phyloP scores from a whole-genome alignment of 352 stramenopile genomes.

The Pythium folliculosum region DNA sequence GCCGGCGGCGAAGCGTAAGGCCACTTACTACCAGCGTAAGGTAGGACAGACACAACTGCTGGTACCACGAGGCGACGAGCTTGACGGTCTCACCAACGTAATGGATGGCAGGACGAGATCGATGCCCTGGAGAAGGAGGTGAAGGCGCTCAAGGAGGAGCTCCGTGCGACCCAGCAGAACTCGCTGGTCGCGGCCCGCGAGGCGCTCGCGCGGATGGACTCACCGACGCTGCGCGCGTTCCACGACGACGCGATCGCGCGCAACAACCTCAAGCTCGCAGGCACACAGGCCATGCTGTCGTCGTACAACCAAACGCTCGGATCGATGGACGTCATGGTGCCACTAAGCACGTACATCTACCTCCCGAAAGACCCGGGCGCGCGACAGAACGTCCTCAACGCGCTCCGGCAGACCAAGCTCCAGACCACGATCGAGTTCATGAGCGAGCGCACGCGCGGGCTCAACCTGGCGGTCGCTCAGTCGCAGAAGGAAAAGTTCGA shows the following conservation, averaged over 20 bases:
- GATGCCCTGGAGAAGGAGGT: constrained; percentile 21
- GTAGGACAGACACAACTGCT: neutral
- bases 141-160: constrained; percentile 13
- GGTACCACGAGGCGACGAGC: no score
- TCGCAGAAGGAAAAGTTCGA: neutral
- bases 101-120: constrained; percentile 15
- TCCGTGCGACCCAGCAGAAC: constrained; percentile 6
- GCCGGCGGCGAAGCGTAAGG: constrained; percentile 21
- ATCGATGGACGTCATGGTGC: neutral
- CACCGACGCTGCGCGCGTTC: neutral
- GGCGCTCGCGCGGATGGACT: neutral
- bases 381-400: neutral
- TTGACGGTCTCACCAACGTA: no score
- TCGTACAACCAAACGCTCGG: constrained; percentile 9
- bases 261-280: constrained; percentile 5
- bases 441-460: constrained; percentile 6
- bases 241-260: constrained; percentile 2
- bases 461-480: constrained; percentile 1
- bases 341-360: constrained; percentile 17
- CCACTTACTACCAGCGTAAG: constrained; percentile 29
- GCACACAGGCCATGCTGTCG: constrained; percentile 18
- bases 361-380: neutral
- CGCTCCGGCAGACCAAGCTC: neutral
- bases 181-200: neutral
- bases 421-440: constrained; percentile 6